These are phyloP conservation scores for Aspergillus sp. DNA, from an alignment of 2,329 filamentous ascomycete genomes.

Conservation along the genomic window DNA sequence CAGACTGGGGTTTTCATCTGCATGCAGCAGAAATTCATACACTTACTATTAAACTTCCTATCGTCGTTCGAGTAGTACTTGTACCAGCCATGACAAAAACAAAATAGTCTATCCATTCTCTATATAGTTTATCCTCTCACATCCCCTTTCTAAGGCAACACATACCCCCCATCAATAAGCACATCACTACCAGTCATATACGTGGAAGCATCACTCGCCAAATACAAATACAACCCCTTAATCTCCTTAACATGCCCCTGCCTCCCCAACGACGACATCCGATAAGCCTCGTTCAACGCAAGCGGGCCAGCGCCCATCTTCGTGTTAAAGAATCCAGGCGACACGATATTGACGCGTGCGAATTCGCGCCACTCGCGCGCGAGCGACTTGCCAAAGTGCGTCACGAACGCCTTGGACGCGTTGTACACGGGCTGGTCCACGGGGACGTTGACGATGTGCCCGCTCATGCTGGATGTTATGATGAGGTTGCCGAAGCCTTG, in stretches of 20 bases:
- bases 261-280: slow-evolving; percentile 45
- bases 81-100: no score
- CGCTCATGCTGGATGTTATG: slow-evolving; percentile 50
- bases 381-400: slow-evolving; percentile 52
- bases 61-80: no score
- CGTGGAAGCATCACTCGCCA: slow-evolving; percentile 43
- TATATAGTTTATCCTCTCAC: no score
- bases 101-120: no score
- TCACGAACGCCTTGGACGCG: slow-evolving; percentile 52
- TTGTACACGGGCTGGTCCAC: slow-evolving; percentile 55
- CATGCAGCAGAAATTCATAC: no score
- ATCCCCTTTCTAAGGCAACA: slow-evolving; percentile 14
- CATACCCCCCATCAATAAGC: slow-evolving; percentile 48
- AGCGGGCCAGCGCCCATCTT: slow-evolving; percentile 47
- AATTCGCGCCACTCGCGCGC: slow-evolving; percentile 56
- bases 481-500: slow-evolving; percentile 43
- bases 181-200: slow-evolving; percentile 48
- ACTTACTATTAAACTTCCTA: no score
- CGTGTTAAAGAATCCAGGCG: slow-evolving; percentile 52
- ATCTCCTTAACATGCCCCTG: slow-evolving; percentile 32
- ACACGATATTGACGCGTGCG: slow-evolving; percentile 53
- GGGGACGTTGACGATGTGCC: slow-evolving; percentile 49
- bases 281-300: slow-evolving; percentile 41
- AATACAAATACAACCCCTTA: slow-evolving; percentile 40
- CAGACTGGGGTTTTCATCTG: no score